phyloP scores from a whole-genome alignment of 306 rosid species.

The Datisca glomerata region DNA sequence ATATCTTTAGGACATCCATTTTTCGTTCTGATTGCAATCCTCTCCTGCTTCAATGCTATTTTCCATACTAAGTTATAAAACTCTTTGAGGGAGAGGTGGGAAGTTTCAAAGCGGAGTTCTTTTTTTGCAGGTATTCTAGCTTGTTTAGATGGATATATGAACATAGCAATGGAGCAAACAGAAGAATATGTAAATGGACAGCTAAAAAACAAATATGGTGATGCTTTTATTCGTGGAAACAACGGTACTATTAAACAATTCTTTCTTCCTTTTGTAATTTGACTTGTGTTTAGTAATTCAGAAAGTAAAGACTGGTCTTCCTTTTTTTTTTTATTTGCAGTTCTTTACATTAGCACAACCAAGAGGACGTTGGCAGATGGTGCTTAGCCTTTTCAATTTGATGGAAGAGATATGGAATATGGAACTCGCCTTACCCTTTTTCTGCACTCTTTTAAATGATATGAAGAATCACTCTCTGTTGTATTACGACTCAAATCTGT shows the following conservation, averaged over 20 bases:
- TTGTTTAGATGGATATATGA: conserved; percentile 97
- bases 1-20: no score
- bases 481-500: no score
- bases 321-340: conserved; percentile 49
- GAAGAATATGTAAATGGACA: conserved; percentile 95
- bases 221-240: conserved; percentile 92
- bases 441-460: no score
- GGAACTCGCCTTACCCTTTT: no score
- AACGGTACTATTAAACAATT: conserved; percentile 40
- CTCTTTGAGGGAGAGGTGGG: background rate
- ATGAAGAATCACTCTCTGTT: no score
- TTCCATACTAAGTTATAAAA: no score
- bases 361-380: conserved; percentile 88
- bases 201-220: conserved; percentile 89
- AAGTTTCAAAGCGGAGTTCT: background rate
- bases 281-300: background rate
- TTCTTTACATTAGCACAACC: conserved; percentile 87
- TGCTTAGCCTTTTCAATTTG: no score
- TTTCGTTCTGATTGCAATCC: no score
- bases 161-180: conserved; percentile 98
- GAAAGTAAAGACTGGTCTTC: no score
- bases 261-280: background rate
- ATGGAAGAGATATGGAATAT: no score
- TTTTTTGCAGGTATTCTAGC: conserved; percentile 70
- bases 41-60: no score